Percentiles rank a stretch among this genome's conserved stretches.
Conservation (phyloP, 2,329 filamentous ascomycete species). For the Alternaria arbusti region DNA sequence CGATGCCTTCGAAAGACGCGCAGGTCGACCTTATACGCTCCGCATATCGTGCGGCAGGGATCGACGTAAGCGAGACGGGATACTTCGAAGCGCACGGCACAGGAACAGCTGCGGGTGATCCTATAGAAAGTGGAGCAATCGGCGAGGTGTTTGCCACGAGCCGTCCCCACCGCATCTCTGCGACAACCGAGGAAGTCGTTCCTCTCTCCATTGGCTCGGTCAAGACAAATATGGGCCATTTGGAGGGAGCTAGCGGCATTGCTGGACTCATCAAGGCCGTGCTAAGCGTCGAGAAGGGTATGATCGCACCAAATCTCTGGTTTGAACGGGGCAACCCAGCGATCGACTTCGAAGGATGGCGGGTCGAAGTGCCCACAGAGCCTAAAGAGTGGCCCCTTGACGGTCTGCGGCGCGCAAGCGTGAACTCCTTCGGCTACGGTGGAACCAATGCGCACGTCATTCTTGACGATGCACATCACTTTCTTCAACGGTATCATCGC, state of each 20-base stretch:
- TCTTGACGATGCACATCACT: constrained; percentile 36
- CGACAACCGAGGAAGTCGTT: constrained; percentile 4
- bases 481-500: not conserved
- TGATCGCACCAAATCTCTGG: constrained; percentile 37
- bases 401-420: constrained; percentile 17
- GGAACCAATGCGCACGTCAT: constrained; percentile 32
- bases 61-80: constrained; percentile 35
- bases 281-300: constrained; percentile 48
- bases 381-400: constrained; percentile 18
- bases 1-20: constrained; percentile 51
- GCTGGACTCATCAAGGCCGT: constrained; percentile 49
- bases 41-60: constrained; percentile 47
- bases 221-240: constrained; percentile 52
- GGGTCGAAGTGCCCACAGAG: constrained; percentile 18
- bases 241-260: constrained; percentile 49
- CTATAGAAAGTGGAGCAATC: constrained; percentile 14
- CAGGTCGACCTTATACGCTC: constrained; percentile 41
- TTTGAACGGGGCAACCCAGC: constrained; percentile 19
- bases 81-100: constrained; percentile 37
- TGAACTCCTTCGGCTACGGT: constrained; percentile 33
- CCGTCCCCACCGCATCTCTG: constrained; percentile 2
- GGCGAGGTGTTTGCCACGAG: constrained; percentile 11
- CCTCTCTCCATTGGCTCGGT: constrained; percentile 22
- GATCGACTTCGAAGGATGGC: constrained; percentile 18
- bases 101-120: constrained; percentile 38